Percentiles rank a stretch among this genome's conserved stretches.
Evolutionary conservation across 2,329 filamentous ascomycete genomes (phyloP).

Genomic region (Pyricularia pennisetigena): DNA sequence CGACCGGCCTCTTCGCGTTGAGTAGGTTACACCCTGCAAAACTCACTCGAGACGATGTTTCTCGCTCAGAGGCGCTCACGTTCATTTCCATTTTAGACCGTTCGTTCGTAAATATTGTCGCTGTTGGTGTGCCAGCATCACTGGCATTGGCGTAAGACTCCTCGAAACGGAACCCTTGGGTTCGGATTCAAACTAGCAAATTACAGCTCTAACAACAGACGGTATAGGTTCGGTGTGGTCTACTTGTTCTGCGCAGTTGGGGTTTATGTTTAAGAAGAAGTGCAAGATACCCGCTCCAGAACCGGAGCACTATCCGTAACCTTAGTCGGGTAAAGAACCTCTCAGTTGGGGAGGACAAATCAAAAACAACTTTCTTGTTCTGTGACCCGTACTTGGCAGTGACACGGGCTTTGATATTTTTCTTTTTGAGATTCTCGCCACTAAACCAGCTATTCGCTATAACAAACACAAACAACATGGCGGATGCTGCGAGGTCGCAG

Average conservation of each 20-base stretch:
- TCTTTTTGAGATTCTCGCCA: background rate
- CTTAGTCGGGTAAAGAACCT: background rate
- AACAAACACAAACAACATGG: background rate
- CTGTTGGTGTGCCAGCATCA: slow-evolving; percentile 79
- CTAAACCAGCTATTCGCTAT: background rate
- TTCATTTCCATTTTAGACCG: slow-evolving; percentile 49
- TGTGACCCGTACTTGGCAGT: slow-evolving; percentile 11
- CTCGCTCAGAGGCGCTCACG: background rate
- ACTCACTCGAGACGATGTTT: background rate
- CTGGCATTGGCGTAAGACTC: slow-evolving; percentile 74
- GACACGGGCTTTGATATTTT: slow-evolving; percentile 8
- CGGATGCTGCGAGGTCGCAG: background rate
- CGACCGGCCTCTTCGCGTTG: slow-evolving; percentile 74
- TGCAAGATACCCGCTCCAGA: slow-evolving; percentile 26
- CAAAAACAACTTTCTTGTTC: slow-evolving; percentile 1
- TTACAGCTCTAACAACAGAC: background rate
- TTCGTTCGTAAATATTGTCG: slow-evolving; percentile 63
- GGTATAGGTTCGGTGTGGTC: slow-evolving; percentile 73
- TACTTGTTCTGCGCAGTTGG: slow-evolving; percentile 99
- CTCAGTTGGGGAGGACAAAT: background rate
- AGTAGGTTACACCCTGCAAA: slow-evolving; percentile 44
- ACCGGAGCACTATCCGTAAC: background rate
- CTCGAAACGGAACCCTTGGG: background rate
- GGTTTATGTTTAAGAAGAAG: slow-evolving; percentile 72
- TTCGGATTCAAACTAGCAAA: slow-evolving; percentile 6